Conservation (phyloP, 176 grass and related monocot genomes). For the Triticum urartu region DNA sequence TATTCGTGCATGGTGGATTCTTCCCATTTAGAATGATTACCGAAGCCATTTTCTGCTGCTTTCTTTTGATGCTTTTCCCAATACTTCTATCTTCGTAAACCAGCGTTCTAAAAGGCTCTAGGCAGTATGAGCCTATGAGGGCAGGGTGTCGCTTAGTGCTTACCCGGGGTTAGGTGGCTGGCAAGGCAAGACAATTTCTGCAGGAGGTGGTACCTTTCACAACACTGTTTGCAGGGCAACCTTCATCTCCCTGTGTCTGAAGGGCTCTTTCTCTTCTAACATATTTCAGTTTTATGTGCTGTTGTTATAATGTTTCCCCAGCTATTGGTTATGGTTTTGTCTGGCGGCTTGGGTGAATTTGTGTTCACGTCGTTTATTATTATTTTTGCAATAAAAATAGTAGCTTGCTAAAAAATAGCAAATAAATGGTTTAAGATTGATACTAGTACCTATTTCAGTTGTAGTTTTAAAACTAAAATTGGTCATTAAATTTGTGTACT, state of each 20-base stretch:
- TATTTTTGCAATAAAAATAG: neutral
- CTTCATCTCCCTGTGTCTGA: neutral
- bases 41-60: neutral
- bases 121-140: too few species aligned
- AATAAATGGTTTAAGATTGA: neutral
- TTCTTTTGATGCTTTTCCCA: neutral
- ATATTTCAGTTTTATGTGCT: neutral
- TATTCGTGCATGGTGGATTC: neutral
- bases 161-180: neutral
- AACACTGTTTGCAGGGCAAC: neutral
- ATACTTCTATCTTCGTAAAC: neutral
- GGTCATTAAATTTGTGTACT: too few species aligned
- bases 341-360: neutral
- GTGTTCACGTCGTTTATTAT: neutral
- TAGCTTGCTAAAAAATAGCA: neutral
- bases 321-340: neutral
- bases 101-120: too few species aligned
- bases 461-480: neutral
- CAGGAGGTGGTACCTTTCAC: neutral
- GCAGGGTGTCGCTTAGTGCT: neutral
- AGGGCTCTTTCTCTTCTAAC: neutral
- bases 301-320: neutral
- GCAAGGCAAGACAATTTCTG: neutral
- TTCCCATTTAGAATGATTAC: neutral
- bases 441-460: neutral